phyloP scores from a whole-genome alignment of 2,329 filamentous ascomycete genomes.

The Aureobasidium sp. region DNA sequence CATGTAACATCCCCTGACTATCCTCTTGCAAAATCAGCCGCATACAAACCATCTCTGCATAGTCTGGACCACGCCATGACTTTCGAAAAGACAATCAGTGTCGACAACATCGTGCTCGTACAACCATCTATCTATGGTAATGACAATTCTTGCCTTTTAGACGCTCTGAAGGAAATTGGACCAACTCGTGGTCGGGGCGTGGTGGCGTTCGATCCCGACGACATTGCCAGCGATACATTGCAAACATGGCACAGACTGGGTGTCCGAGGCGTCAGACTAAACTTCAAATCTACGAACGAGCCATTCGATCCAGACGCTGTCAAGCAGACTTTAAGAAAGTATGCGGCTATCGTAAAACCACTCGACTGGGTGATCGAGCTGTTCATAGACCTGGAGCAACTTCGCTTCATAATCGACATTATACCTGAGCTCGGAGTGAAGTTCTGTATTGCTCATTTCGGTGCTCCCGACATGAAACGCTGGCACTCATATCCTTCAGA shows the following conservation, averaged over 20 bases:
- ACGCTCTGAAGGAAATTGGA: constrained; percentile 24
- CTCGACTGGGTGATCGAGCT: constrained; percentile 53
- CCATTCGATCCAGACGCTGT: constrained; percentile 37
- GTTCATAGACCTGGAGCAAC: constrained; percentile 48
- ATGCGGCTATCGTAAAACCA: constrained; percentile 45
- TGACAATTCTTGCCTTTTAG: constrained; percentile 28
- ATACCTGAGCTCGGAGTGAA: constrained; percentile 43
- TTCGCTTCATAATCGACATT: constrained; percentile 44
- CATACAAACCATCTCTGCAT: constrained; percentile 46
- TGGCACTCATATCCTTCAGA: constrained; percentile 24
- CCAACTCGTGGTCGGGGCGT: constrained; percentile 24
- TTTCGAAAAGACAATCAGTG: constrained; percentile 24
- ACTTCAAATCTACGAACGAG: constrained; percentile 30
- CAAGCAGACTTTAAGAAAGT: constrained; percentile 36
- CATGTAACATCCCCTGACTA: constrained; percentile 54
- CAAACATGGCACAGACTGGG: constrained; percentile 25
- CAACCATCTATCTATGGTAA: constrained; percentile 29
- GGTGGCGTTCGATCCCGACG: constrained; percentile 26
- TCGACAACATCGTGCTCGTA: constrained; percentile 25
- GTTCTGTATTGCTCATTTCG: constrained; percentile 56
- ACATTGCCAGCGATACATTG: constrained; percentile 21
- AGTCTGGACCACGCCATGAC: constrained; percentile 45
- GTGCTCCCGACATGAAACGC: constrained; percentile 25
- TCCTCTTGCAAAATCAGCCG: constrained; percentile 42
- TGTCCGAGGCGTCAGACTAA: constrained; percentile 28